Percentiles rank a stretch among this genome's conserved stretches.
Conservation (phyloP, 805 yeast species). For the Candida sithepensis region DNA sequence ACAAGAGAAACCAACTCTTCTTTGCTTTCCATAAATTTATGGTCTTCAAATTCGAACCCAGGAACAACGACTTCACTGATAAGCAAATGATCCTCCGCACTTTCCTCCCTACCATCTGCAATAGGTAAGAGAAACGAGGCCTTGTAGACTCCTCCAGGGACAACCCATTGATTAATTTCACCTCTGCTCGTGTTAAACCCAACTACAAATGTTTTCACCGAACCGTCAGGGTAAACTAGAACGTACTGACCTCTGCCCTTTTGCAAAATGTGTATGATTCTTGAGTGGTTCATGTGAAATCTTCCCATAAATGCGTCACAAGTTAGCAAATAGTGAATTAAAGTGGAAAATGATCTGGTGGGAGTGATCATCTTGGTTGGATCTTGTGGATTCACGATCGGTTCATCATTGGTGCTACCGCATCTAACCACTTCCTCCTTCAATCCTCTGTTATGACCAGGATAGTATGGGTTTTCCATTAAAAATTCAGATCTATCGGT, state of each 20-base stretch:
- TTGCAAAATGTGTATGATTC: conserved; percentile 54
- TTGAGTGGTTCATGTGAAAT: conserved; percentile 47
- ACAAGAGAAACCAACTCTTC: conserved; percentile 33
- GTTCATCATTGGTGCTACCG: conserved; percentile 8
- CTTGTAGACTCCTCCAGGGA: conserved; percentile 58
- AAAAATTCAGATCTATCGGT: conserved; percentile 49
- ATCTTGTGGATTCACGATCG: conserved; percentile 12
- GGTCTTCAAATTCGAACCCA: conserved; percentile 56
- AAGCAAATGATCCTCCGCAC: conserved; percentile 38
- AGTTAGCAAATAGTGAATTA: conserved; percentile 50
- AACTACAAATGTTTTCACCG: conserved; percentile 45
- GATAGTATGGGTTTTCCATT: conserved; percentile 38
- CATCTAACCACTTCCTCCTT: conserved; percentile 9
- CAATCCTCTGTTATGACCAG: conserved; percentile 25
- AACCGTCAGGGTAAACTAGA: conserved; percentile 48
- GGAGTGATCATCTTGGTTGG: conserved; percentile 19
- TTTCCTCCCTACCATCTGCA: conserved; percentile 24
- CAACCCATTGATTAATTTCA: conserved; percentile 58
- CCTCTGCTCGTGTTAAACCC: conserved; percentile 47
- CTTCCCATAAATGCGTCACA: conserved; percentile 50
- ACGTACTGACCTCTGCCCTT: conserved; percentile 56
- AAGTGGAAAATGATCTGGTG: conserved; percentile 42
- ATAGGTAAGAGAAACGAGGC: conserved; percentile 49
- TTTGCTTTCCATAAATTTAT: conserved; percentile 37
- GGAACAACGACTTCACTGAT: conserved; percentile 61